Evolutionary conservation across 1,284 basidiomycete species (phyloP).

Genomic region (Naganishia sp.): DNA sequence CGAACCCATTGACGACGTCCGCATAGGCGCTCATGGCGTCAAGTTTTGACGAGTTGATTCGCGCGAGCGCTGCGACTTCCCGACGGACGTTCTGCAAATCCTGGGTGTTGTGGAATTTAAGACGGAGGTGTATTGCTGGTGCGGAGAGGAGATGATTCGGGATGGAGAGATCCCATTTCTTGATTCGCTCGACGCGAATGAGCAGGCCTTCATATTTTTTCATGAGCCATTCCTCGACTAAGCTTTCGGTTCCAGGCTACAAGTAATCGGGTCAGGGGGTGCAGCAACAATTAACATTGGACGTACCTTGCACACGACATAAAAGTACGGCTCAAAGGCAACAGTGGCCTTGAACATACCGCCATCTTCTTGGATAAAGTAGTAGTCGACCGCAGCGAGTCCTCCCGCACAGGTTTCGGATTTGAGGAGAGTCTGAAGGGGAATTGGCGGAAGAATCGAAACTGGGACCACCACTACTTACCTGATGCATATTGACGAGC

Average conservation of each 20-base stretch:
- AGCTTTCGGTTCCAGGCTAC: conserved; percentile 80
- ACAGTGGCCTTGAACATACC: conserved; percentile 93
- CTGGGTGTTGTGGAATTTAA: conserved; percentile 88
- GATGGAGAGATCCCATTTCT: conserved; percentile 79
- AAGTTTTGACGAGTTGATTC: conserved; percentile 87
- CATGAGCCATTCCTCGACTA: conserved; percentile 92
- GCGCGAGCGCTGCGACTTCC: conserved; percentile 85
- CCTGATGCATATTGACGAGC: conserved; percentile 98
- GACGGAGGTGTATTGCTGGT: conserved; percentile 79
- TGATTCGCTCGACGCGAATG: conserved; percentile 71
- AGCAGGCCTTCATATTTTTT: conserved; percentile 91
- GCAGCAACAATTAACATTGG: not conserved
- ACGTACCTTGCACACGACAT: conserved; percentile 82
- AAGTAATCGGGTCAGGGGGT: not conserved
- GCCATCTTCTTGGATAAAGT: conserved; percentile 97
- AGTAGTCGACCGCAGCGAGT: conserved; percentile 89
- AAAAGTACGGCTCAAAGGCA: conserved; percentile 92
- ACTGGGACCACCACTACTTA: conserved; percentile 54
- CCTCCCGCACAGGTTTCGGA: conserved; percentile 78
- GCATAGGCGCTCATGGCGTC: conserved; percentile 97
- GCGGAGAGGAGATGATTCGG: conserved; percentile 97
- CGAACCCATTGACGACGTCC: conserved; percentile 68
- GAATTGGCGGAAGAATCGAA: not conserved
- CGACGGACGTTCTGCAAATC: conserved; percentile 85
- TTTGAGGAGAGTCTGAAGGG: conserved; percentile 72